Conservation (phyloP, 2,329 filamentous ascomycete genomes). For the Hymenoscyphus fructigenus region DNA sequence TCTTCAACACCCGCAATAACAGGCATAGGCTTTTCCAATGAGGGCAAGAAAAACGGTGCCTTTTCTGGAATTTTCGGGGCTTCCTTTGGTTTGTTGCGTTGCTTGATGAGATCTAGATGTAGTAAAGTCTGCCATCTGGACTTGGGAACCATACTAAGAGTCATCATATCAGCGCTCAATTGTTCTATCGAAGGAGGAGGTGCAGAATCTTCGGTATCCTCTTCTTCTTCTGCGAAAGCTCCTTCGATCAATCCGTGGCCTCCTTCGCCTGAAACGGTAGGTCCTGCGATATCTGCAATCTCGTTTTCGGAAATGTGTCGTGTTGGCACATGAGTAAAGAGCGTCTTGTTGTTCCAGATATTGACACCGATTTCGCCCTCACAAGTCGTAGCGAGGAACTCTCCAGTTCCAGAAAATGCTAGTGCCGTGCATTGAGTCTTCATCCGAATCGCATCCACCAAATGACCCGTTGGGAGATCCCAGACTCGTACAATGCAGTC, state of each 20-base stretch:
- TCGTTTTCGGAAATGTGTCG: slow-evolving; percentile 79
- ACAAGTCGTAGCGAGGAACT: slow-evolving; percentile 89
- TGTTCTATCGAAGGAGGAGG: slow-evolving; percentile 66
- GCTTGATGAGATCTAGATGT: slow-evolving; percentile 84
- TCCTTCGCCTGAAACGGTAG: slow-evolving; percentile 80
- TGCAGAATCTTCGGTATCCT: slow-evolving; percentile 52
- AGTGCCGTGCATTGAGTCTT: slow-evolving; percentile 78
- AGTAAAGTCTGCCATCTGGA: slow-evolving; percentile 92
- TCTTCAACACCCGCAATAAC: slow-evolving; percentile 27
- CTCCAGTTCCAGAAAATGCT: slow-evolving; percentile 84
- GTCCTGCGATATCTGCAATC: slow-evolving; percentile 62
- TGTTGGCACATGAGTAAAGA: slow-evolving; percentile 87
- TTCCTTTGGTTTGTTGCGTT: slow-evolving; percentile 92
- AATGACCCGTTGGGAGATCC: slow-evolving; percentile 92
- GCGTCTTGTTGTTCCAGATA: slow-evolving; percentile 90
- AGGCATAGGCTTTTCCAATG: slow-evolving; percentile 46
- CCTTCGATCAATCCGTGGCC: slow-evolving; percentile 74
- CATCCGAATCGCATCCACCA: slow-evolving; percentile 88
- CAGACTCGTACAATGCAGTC: slow-evolving; percentile 82
- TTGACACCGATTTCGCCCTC: slow-evolving; percentile 83
- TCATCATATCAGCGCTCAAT: slow-evolving; percentile 79
- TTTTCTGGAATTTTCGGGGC: slow-evolving; percentile 89
- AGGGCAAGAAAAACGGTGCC: slow-evolving; percentile 91
- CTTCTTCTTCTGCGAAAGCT: slow-evolving; percentile 62
- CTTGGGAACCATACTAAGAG: slow-evolving; percentile 84